These are phyloP conservation scores for Adansonia digitata DNA, from an alignment of 345 rosid genomes.

Conservation along the genomic window DNA sequence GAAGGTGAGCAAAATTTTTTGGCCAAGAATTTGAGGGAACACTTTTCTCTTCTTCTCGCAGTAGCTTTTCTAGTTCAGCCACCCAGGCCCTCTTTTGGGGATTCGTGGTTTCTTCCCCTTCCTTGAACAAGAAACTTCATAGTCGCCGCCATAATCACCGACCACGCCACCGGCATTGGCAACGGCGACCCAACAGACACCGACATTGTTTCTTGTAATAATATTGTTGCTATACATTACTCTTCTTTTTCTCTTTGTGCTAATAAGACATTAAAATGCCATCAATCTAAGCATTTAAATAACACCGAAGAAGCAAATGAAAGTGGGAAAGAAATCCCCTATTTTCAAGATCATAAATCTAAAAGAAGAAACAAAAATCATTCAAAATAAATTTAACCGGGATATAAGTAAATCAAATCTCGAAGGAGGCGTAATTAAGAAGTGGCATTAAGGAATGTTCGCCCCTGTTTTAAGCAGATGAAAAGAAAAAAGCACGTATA, in stretches of 20 bases:
- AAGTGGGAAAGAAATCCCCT: slow-evolving; percentile 29
- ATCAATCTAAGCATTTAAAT: slow-evolving; percentile 15
- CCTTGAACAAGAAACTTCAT: slow-evolving; percentile 28
- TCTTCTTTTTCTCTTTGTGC: no score
- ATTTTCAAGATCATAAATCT: slow-evolving; percentile 37
- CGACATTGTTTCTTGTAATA: slow-evolving; percentile 26
- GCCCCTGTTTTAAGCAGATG: slow-evolving; percentile 48
- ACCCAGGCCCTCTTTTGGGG: slow-evolving; percentile 77
- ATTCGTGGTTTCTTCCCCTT: slow-evolving; percentile 40
- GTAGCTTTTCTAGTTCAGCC: slow-evolving; percentile 75
- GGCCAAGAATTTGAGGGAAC: slow-evolving; percentile 1
- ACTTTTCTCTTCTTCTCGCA: slow-evolving; percentile 48
- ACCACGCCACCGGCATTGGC: no score
- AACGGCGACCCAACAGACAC: slow-evolving; percentile 14
- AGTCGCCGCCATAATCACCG: slow-evolving; percentile 25
- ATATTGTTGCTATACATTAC: slow-evolving; percentile 53
- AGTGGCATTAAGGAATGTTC: slow-evolving; percentile 34
- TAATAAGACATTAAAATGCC: slow-evolving; percentile 3
- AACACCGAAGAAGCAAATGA: slow-evolving; percentile 14
- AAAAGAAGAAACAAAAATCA: slow-evolving; percentile 38
- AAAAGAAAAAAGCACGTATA: not conserved
- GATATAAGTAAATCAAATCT: slow-evolving; percentile 58
- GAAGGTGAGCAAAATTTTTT: not conserved
- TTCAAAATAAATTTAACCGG: slow-evolving; percentile 28
- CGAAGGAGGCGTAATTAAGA: slow-evolving; percentile 27